Evolutionary conservation across 139 green algal species (phyloP).

Genomic region (Eudorina sp.): DNA sequence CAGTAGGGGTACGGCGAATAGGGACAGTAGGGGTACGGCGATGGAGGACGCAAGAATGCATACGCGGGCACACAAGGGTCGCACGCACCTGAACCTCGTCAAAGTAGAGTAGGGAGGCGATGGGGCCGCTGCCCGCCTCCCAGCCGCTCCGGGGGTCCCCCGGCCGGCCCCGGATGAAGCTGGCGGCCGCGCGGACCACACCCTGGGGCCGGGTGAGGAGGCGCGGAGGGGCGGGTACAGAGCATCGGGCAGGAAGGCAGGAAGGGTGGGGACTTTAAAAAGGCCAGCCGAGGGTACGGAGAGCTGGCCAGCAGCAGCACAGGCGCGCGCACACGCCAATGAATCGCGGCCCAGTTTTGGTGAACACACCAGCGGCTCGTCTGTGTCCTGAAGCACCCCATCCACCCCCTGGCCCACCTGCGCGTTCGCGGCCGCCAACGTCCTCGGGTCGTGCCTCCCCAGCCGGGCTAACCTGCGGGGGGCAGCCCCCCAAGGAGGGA

Average conservation of each 20-base stretch:
- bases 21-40: no score
- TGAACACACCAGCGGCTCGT: background rate
- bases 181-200: constrained; percentile 61
- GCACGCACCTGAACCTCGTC: constrained; percentile 83
- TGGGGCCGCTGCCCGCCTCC: constrained; percentile 17
- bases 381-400: background rate
- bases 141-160: constrained; percentile 33
- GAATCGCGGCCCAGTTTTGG: background rate
- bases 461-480: constrained; percentile 35
- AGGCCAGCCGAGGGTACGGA: no score
- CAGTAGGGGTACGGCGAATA: no score
- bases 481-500: background rate
- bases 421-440: constrained; percentile 70
- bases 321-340: no score
- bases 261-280: background rate
- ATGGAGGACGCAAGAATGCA: no score
- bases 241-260: background rate
- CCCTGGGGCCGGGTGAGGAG: constrained; percentile 34
- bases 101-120: constrained; percentile 79
- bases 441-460: constrained; percentile 38
- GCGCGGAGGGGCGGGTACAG: background rate
- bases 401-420: background rate
- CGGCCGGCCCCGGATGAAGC: constrained; percentile 63
- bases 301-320: no score
- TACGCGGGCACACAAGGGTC: no score